These are phyloP conservation scores for Colletotrichum sp. DNA, from an alignment of 2,329 filamentous ascomycete species.

Conservation along the genomic window DNA sequence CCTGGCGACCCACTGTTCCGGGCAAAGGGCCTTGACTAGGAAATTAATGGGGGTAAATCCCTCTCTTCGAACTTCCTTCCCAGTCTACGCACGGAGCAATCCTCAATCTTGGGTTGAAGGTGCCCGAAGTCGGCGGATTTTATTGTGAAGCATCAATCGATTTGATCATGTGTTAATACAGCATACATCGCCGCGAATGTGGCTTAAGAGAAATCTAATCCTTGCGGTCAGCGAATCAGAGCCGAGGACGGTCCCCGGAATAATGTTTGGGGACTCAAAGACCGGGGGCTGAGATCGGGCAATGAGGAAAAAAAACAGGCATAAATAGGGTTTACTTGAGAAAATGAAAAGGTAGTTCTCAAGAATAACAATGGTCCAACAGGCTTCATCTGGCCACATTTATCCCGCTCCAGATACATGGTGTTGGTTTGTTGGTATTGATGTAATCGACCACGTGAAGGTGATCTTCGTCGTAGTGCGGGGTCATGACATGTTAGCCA, in stretches of 20 bases:
- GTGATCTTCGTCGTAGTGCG: neutral
- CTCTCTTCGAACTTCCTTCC: conserved; percentile 12
- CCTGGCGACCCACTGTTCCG: neutral
- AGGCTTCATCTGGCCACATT: neutral
- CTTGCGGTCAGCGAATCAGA: neutral
- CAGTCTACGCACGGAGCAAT: neutral
- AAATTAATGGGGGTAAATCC: neutral
- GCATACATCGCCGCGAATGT: neutral
- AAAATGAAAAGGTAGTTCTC: neutral
- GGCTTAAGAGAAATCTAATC: neutral
- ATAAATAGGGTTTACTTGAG: neutral
- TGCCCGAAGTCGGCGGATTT: neutral
- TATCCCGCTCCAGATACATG: neutral
- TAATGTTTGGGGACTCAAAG: neutral
- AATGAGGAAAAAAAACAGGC: neutral
- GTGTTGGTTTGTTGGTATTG: neutral
- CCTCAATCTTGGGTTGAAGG: neutral
- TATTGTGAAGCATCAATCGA: neutral
- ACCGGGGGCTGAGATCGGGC: neutral
- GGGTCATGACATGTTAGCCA: neutral
- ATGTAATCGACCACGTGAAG: neutral
- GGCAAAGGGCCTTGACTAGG: neutral
- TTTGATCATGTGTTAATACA: neutral
- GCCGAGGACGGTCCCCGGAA: neutral
- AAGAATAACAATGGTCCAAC: neutral